Conservation (phyloP, 352 stramenopile genomes). For the Pythium vanterpoolii region DNA sequence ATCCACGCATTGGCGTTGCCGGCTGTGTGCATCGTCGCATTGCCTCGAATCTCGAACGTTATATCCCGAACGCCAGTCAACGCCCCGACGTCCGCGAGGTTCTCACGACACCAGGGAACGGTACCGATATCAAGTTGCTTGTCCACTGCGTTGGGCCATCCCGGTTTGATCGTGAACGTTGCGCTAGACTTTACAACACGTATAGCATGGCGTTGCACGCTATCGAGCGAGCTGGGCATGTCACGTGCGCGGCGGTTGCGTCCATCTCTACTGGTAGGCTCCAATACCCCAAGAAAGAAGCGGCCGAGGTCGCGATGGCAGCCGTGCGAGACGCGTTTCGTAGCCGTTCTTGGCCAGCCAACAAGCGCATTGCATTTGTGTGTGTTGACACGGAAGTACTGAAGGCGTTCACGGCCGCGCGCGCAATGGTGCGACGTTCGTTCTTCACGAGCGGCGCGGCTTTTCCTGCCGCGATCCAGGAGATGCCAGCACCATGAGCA, state of each 20-base stretch:
- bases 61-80: not conserved
- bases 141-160: conserved; percentile 55
- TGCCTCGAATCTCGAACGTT: conserved; percentile 25
- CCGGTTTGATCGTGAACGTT: not conserved
- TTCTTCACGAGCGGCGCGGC: conserved; percentile 7
- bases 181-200: conserved; percentile 40
- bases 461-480: conserved; percentile 1
- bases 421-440: not conserved
- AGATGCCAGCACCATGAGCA: not conserved
- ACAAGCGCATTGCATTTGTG: conserved; percentile 44
- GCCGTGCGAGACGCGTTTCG: conserved; percentile 45
- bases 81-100: conserved; percentile 3
- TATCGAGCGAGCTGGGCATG: conserved; percentile 22
- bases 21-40: conserved; percentile 47
- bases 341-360: conserved; percentile 23
- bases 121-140: conserved; percentile 37
- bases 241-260: conserved; percentile 42
- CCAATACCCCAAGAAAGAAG: conserved; percentile 32
- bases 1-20: conserved; percentile 43
- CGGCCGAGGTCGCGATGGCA: conserved; percentile 35
- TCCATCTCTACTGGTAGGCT: conserved; percentile 53
- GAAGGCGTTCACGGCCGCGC: conserved; percentile 31
- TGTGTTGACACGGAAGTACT: conserved; percentile 43
- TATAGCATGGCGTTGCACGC: conserved; percentile 44
- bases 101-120: conserved; percentile 46